Conservation (phyloP, 305 asterid genomes). For the Plantago rigida region DNA sequence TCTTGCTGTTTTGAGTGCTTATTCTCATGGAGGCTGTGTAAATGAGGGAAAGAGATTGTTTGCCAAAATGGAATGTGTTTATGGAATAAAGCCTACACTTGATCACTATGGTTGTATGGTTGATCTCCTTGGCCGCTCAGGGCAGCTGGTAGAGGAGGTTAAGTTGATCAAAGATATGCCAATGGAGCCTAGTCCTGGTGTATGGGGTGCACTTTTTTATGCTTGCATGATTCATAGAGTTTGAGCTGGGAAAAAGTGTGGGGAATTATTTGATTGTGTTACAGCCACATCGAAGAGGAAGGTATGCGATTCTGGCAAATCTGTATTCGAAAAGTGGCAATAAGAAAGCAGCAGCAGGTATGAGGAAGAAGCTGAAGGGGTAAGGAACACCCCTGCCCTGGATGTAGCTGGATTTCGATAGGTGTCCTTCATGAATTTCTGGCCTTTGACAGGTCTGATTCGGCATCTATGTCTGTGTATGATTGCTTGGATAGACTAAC, state of each 20-base stretch:
- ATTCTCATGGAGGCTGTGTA: constrained; percentile 50
- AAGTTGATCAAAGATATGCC: constrained; percentile 40
- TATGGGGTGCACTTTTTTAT: too few relatives aligned
- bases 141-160: constrained; percentile 40
- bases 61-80: constrained; percentile 31
- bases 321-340: constrained; percentile 28
- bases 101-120: constrained; percentile 61
- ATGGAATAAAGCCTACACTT: constrained; percentile 34
- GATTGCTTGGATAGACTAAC: constrained; percentile 21
- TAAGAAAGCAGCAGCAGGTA: constrained; percentile 32
- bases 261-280: constrained; percentile 34
- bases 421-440: not conserved
- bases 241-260: too few relatives aligned
- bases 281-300: constrained; percentile 37
- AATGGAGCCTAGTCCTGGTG: constrained; percentile 36
- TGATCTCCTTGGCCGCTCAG: constrained; percentile 50
- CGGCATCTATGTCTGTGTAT: constrained; percentile 15
- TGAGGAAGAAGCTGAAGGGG: constrained; percentile 37
- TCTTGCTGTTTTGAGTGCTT: constrained; percentile 43
- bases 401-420: too few relatives aligned
- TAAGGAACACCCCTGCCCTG: too few relatives aligned
- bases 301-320: constrained; percentile 39
- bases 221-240: too few relatives aligned
- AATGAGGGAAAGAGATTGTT: constrained; percentile 38
- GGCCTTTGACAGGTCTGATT: constrained; percentile 4